phyloP scores from a whole-genome alignment of 257 asterid species.

The Catharanthus roseus region DNA sequence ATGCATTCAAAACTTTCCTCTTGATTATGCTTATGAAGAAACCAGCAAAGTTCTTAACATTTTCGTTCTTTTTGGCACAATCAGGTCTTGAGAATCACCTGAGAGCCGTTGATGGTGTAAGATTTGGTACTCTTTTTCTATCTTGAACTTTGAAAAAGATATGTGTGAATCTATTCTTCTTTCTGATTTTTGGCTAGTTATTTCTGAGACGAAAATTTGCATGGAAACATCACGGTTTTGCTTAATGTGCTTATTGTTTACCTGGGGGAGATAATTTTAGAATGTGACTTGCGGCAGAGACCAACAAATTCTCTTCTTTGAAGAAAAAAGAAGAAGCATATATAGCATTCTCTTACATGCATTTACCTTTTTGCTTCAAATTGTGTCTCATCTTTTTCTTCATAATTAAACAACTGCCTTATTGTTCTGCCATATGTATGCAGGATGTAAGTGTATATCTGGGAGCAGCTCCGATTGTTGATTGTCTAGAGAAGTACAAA shows the following conservation, averaged over 20 bases:
- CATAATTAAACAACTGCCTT: neutral
- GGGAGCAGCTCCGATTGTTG: constrained; percentile 95
- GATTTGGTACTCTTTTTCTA: constrained; percentile 41
- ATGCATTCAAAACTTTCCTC: neutral
- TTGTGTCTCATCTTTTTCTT: neutral
- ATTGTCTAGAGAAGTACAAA: constrained; percentile 66
- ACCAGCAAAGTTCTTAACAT: neutral
- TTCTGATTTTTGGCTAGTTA: neutral
- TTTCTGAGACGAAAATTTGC: neutral
- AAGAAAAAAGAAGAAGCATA: neutral
- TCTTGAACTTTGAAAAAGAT: constrained; percentile 16
- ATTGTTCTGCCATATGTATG: constrained; percentile 16
- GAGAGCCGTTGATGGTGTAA: constrained; percentile 62
- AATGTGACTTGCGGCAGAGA: constrained; percentile 6
- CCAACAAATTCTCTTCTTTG: neutral
- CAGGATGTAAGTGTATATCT: constrained; percentile 88
- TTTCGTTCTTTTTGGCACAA: constrained; percentile 17
- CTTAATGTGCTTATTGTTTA: constrained; percentile 1
- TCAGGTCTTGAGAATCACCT: constrained; percentile 57
- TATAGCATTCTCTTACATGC: neutral
- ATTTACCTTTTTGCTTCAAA: neutral
- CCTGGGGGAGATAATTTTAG: neutral
- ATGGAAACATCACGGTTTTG: neutral
- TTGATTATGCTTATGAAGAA: constrained; percentile 14
- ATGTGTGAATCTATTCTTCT: constrained; percentile 2